Evolutionary conservation across 495 filamentous ascomycete genomes (phyloP).

Genomic region (Xylaria bambusicola): DNA sequence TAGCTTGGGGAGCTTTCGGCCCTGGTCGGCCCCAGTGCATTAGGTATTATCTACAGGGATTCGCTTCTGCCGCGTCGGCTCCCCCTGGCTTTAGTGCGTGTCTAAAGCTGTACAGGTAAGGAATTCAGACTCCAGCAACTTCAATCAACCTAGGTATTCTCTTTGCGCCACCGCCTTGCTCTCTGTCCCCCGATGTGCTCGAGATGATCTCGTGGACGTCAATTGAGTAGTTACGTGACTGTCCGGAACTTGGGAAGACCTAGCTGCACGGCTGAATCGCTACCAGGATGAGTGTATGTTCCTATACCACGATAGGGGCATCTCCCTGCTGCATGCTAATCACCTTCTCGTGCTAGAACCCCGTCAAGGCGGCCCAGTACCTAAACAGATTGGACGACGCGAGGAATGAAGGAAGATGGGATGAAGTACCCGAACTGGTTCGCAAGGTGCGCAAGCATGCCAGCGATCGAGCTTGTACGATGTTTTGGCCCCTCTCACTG

Average conservation of each 20-base stretch:
- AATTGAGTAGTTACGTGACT: conserved; percentile 27
- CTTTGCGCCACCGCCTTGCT: background rate
- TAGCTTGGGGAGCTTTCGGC: too few relatives aligned
- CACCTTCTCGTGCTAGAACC: conserved; percentile 35
- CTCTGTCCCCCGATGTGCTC: conserved; percentile 6
- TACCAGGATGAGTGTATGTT: conserved; percentile 36
- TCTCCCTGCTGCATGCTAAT: conserved; percentile 16
- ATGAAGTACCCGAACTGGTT: conserved; percentile 83
- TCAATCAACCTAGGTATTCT: background rate
- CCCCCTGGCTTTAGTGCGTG: background rate
- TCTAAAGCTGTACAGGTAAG: background rate
- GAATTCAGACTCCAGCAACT: background rate
- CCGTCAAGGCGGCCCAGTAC: conserved; percentile 75
- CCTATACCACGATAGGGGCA: background rate
- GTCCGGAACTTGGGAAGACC: conserved; percentile 24
- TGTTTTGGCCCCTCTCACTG: conserved; percentile 15
- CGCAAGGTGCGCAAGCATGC: conserved; percentile 94
- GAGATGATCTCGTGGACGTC: conserved; percentile 28
- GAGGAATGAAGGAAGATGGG: conserved; percentile 86
- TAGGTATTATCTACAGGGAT: background rate
- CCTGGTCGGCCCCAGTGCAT: background rate
- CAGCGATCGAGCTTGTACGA: conserved; percentile 78
- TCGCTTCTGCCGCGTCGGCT: conserved; percentile 4
- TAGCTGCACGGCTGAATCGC: conserved; percentile 10
- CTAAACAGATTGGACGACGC: conserved; percentile 78